phyloP scores from a whole-genome alignment of 2,329 filamentous ascomycete genomes.

The Zasmidium angulare region DNA sequence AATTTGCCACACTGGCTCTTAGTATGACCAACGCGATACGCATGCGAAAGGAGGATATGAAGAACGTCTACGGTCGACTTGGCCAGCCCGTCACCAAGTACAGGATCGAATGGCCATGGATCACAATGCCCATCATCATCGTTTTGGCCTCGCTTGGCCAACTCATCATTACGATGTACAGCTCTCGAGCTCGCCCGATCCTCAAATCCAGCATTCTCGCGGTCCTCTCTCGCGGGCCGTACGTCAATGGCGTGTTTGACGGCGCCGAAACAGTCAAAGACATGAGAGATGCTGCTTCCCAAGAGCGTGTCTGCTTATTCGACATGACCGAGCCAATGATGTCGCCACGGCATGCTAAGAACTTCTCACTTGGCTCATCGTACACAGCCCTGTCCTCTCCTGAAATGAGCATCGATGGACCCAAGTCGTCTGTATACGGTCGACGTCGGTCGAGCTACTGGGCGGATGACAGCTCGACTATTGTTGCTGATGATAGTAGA shows the following conservation, averaged over 20 bases:
- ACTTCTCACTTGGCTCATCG: background rate
- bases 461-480: background rate
- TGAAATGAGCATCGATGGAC: background rate
- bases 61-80: background rate
- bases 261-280: background rate
- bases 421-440: background rate
- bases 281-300: background rate
- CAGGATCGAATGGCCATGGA: slow-evolving; percentile 7
- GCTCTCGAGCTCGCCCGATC: slow-evolving; percentile 1
- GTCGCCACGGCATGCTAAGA: background rate
- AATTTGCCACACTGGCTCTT: slow-evolving; percentile 11
- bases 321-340: background rate
- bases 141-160: slow-evolving; percentile 6
- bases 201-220: slow-evolving; percentile 20
- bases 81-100: slow-evolving; percentile 1
- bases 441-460: background rate
- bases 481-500: too few relatives aligned
- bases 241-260: background rate
- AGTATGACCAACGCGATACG: slow-evolving; percentile 21
- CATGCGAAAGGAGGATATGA: background rate
- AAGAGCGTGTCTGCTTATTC: background rate
- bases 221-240: background rate
- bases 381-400: background rate
- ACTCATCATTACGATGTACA: slow-evolving; percentile 5
- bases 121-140: slow-evolving; percentile 5